Conservation (phyloP, 306 rosid genomes). For the Acacia melanoxylon region DNA sequence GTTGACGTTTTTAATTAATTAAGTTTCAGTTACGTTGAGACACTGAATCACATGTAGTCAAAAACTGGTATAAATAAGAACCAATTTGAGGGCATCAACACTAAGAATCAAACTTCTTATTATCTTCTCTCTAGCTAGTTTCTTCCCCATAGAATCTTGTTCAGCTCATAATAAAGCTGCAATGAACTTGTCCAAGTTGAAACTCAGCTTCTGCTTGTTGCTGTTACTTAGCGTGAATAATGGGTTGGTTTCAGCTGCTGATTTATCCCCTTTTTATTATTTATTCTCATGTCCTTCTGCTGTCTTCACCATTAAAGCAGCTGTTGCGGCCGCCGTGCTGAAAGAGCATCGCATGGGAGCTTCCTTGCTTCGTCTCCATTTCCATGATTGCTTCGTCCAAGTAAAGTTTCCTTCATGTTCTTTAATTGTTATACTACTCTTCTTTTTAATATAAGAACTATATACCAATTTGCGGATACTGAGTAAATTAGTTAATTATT, state of each 20-base stretch:
- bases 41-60: constrained; percentile 27
- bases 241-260: constrained; percentile 40
- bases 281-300: constrained; percentile 20
- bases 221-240: constrained; percentile 12
- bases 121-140: too few relatives aligned
- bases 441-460: too few relatives aligned
- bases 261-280: constrained; percentile 44
- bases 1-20: background rate
- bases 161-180: background rate
- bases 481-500: background rate
- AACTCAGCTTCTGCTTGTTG: constrained; percentile 14
- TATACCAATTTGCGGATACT: too few relatives aligned
- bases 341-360: constrained; percentile 74
- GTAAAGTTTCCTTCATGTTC: background rate
- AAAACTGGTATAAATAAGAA: constrained; percentile 17
- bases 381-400: constrained; percentile 61
- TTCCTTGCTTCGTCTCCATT: constrained; percentile 55
- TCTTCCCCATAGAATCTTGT: background rate
- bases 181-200: background rate
- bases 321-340: constrained; percentile 22
- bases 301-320: background rate
- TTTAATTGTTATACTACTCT: too few relatives aligned
- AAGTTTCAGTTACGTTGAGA: background rate
- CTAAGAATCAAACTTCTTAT: background rate
- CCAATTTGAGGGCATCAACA: background rate